phyloP scores from a whole-genome alignment of 108 stramenopile genomes.

The Bacterosira constricta region DNA sequence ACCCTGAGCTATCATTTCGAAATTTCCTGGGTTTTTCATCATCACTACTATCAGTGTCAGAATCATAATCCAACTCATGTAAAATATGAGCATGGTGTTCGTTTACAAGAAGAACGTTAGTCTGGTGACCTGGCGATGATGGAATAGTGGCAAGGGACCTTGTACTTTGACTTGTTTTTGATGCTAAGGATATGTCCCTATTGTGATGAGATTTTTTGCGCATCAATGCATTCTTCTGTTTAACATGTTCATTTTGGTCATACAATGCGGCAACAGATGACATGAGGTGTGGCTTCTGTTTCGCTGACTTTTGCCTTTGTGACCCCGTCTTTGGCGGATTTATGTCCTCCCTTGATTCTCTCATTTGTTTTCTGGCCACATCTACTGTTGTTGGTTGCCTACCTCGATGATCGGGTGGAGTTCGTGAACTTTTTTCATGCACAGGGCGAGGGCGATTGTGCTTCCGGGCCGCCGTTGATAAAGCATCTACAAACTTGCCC shows the following conservation, averaged over 20 bases:
- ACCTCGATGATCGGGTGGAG: background rate
- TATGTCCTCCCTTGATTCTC: background rate
- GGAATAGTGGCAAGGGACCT: slow-evolving; percentile 3
- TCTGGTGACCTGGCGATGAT: background rate
- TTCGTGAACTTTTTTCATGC: background rate
- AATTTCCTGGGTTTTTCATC: slow-evolving; percentile 12
- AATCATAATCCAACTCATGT: slow-evolving; percentile 35
- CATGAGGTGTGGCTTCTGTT: background rate
- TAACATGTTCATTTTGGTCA: background rate
- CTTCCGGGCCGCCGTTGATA: slow-evolving; percentile 24
- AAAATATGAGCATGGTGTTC: slow-evolving; percentile 34
- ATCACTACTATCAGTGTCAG: slow-evolving; percentile 38
- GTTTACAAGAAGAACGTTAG: slow-evolving; percentile 23
- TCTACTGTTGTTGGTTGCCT: background rate
- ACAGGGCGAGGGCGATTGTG: background rate
- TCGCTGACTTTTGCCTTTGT: background rate
- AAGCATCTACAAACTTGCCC: slow-evolving; percentile 26
- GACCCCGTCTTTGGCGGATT: background rate
- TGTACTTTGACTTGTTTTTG: background rate
- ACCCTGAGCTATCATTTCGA: no score
- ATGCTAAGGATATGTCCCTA: background rate
- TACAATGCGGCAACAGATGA: slow-evolving; percentile 30
- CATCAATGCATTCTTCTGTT: background rate
- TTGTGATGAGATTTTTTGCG: background rate
- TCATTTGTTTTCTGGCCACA: slow-evolving; percentile 1